phyloP scores from a whole-genome alignment of 495 filamentous ascomycete genomes.

The Aspergillus bridgeri region DNA sequence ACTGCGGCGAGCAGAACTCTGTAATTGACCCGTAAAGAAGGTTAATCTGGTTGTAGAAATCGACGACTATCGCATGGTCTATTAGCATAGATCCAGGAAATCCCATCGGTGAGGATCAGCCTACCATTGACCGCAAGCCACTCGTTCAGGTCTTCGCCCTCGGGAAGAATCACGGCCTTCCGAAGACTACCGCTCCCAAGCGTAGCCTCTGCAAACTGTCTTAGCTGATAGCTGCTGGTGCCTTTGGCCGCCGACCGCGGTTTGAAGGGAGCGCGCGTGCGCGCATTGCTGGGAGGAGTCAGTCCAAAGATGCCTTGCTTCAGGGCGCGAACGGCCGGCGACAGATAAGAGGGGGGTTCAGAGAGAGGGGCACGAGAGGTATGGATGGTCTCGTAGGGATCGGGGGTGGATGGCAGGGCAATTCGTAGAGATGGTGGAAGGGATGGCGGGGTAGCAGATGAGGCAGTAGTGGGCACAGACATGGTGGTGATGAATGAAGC shows the following conservation, averaged over 20 bases:
- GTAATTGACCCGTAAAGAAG: conserved; percentile 97
- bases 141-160: conserved; percentile 95
- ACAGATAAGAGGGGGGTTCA: conserved; percentile 41
- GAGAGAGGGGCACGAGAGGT: conserved; percentile 29
- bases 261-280: conserved; percentile 86
- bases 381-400: conserved; percentile 31
- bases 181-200: conserved; percentile 90
- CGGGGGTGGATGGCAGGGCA: conserved; percentile 22
- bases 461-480: conserved; percentile 51
- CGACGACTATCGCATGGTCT: conserved; percentile 64
- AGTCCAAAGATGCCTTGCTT: conserved; percentile 39
- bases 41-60: conserved; percentile 99
- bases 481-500: conserved; percentile 69
- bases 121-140: conserved; percentile 95
- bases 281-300: conserved; percentile 72
- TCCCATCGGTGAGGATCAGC: conserved; percentile 8
- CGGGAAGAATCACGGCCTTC: conserved; percentile 94
- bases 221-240: conserved; percentile 89
- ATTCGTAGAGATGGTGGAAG: conserved; percentile 12
- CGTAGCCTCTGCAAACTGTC: conserved; percentile 97
- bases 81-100: background rate
- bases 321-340: conserved; percentile 39
- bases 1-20: conserved; percentile 95
- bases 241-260: conserved; percentile 84
- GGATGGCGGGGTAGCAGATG: conserved; percentile 23